A percentile compares a stretch with the other conserved stretches of the same genome.
phyloP scores from a whole-genome alignment of 192 early-diverging fungal species.

The Spinellus fusiger region DNA sequence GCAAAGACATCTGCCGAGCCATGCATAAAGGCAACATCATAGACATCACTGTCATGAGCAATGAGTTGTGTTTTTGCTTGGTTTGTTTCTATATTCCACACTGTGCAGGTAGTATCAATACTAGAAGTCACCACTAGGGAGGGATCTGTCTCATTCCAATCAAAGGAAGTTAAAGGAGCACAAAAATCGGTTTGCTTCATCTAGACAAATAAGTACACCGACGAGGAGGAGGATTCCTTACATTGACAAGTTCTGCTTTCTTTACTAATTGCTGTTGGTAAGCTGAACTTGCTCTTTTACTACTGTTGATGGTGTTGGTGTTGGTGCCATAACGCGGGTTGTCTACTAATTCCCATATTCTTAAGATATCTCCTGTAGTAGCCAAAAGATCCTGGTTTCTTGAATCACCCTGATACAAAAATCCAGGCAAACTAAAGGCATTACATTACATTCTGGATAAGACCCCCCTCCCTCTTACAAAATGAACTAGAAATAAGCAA shows the following conservation, averaged over 20 bases:
- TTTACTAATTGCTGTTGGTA: constrained; percentile 34
- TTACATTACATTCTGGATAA: constrained; percentile 1
- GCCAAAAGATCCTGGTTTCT: constrained; percentile 71
- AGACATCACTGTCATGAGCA: constrained; percentile 97
- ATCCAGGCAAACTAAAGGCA: background rate
- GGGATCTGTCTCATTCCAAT: constrained; percentile 92
- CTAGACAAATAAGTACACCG: constrained; percentile 5
- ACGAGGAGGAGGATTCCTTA: no score
- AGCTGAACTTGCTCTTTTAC: constrained; percentile 26
- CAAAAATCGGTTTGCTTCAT: constrained; percentile 67
- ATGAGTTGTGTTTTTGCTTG: constrained; percentile 99
- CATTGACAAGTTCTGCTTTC: constrained; percentile 54
- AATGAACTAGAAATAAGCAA: background rate
- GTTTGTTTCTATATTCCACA: constrained; percentile 96
- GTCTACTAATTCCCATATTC: constrained; percentile 84
- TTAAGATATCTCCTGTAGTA: constrained; percentile 80
- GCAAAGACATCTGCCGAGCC: constrained; percentile 87
- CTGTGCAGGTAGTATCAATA: constrained; percentile 99
- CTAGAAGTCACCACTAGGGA: constrained; percentile 82
- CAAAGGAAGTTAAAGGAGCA: constrained; percentile 93
- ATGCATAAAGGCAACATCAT: constrained; percentile 92
- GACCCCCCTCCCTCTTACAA: background rate
- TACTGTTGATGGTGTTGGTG: constrained; percentile 16
- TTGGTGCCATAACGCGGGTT: constrained; percentile 31
- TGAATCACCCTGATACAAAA: constrained; percentile 4